Evolutionary conservation across 768 basidiomycete species (phyloP), one percentile per base, ranked within the genome.

Genomic region (Boletus sp.): DNA sequence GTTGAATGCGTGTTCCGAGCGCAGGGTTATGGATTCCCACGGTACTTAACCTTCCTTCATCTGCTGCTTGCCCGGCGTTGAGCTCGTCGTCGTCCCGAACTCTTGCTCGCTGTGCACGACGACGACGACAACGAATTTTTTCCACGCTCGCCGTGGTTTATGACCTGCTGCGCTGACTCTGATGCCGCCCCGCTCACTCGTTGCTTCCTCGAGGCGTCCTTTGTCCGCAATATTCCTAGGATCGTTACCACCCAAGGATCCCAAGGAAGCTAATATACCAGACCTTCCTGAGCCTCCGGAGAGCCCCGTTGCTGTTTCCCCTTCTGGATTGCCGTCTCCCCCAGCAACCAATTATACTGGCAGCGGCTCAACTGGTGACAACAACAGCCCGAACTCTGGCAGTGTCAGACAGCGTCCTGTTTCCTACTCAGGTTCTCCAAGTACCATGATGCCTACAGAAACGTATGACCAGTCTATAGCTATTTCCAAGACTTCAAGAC

Each of bases 331-430:
- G 6, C 90, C 91, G 1, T 91, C 89, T 24, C 91, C 91, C 0
- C 91, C 91, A 42, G 90, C 89, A 29, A 90, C 91, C 18, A 92
- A 91, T 67, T 92, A 90, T 11, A 91, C 89, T 2, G 89, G 87
- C 35, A 90, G 89, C 69, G 87, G 88, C 37, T 89, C 88, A 64
- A 85, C 83, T 5, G 86, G 85, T 42, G 85, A 85, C 72, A 80
- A 80, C 46, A 75, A 71, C 50, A 80, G 77, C 57, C 73, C 70
- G 6, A 69, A 69, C 57, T 70, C 73, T 50, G 77, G 76, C 58
- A 77, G 76, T 64, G 55, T 76, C 57, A 75, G 77, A 60, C 67
- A 67, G 50, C 75, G 69, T 41, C 67, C 72, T 45, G 51, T 59
- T 39, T 65, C 76, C 40, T 64, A 67, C 57, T 59, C 68, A 24